Base-by-base conservation (phyloP, 2,329 filamentous ascomycete genomes). In the Diaporthe citri region DNA sequence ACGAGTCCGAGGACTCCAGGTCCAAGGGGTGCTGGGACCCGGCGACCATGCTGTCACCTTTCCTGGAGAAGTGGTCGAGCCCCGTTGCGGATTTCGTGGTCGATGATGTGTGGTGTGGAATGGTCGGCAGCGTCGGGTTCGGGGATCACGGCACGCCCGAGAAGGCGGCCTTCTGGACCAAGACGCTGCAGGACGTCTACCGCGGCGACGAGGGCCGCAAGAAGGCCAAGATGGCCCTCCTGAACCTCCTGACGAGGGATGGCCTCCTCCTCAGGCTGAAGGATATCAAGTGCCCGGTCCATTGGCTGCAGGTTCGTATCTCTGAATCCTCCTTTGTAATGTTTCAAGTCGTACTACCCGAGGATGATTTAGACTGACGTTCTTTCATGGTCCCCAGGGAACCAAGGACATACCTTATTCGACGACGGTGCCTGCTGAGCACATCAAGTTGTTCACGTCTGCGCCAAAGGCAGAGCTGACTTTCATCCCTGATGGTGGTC, bases 21-120 rank as follows among this genome's bases (percentile, higher is more conserved):
- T 79, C 79, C 34, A 85, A 86, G 57, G 87, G 87, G 20, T 87
- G 86, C 80, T 90, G 88, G 88, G 85, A 90, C 75, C 85, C 85
- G 43, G 82, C 83, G 57, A 80, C 84, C 0, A 82, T 85, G 67
- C 82, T 87, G 12, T 77, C 79, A 3, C 82, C 85, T 6, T 88
- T 88, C 76, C 82, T 83, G 52, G 83, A 87, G 41, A 81, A 79
- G 59, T 88, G 86, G 86, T 83, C 80, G 15, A 84, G 81, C 77
- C 46, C 79, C 1, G 78, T 86, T 1, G 85, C 86, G 0, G 85
- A 88, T 70, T 90, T 89, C 75, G 82, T 87, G 31, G 83, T 87
- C 17, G 85, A 86, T 64, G 83, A 88, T 1, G 81, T 84, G 20
- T 89, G 85, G 83, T 83, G 86, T 70, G 84, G 84, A 34, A 83